Evolutionary conservation across 768 basidiomycete genomes (phyloP).

Genomic region (Auriscalpium orientale): DNA sequence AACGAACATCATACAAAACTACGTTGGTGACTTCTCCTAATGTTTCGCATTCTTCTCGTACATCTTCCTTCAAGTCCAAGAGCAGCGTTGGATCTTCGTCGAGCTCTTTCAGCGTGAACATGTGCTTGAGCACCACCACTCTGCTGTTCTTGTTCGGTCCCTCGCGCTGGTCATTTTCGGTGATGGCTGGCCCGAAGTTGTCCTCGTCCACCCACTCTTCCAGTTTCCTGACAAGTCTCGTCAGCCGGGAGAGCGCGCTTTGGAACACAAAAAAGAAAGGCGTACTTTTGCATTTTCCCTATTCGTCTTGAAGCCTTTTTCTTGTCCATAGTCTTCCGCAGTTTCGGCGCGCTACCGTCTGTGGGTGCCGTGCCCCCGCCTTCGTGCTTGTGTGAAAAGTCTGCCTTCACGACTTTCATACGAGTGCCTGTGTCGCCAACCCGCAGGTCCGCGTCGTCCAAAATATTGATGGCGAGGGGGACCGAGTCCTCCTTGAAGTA

Average conservation of each 20-base stretch:
- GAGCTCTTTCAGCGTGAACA: constrained; percentile 86
- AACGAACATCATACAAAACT: constrained; percentile 85
- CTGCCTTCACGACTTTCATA: constrained; percentile 70
- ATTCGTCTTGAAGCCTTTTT: constrained; percentile 69
- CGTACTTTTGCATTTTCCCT: constrained; percentile 83
- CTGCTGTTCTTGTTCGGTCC: constrained; percentile 51
- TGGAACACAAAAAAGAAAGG: constrained; percentile 6
- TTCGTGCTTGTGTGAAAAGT: constrained; percentile 64
- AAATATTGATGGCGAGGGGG: constrained; percentile 65
- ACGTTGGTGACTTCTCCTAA: constrained; percentile 96
- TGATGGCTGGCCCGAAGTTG: constrained; percentile 70
- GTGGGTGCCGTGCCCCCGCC: constrained; percentile 31
- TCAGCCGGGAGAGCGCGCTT: neutral
- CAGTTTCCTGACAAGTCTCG: constrained; percentile 56
- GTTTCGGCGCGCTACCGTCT: constrained; percentile 36
- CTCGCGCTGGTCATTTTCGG: constrained; percentile 43
- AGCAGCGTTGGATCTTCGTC: constrained; percentile 79
- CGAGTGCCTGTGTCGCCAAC: constrained; percentile 67
- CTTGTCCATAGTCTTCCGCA: constrained; percentile 63
- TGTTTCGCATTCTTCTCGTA: constrained; percentile 84
- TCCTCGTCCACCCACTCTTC: constrained; percentile 94
- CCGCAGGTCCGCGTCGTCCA: constrained; percentile 89
- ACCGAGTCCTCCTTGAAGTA: constrained; percentile 99
- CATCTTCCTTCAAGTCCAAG: constrained; percentile 93
- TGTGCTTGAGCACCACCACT: constrained; percentile 89